Evolutionary conservation across 179 eudicot species (phyloP), one percentile per base, ranked within the genome.

Genomic region (Patellifolia procumbens): DNA sequence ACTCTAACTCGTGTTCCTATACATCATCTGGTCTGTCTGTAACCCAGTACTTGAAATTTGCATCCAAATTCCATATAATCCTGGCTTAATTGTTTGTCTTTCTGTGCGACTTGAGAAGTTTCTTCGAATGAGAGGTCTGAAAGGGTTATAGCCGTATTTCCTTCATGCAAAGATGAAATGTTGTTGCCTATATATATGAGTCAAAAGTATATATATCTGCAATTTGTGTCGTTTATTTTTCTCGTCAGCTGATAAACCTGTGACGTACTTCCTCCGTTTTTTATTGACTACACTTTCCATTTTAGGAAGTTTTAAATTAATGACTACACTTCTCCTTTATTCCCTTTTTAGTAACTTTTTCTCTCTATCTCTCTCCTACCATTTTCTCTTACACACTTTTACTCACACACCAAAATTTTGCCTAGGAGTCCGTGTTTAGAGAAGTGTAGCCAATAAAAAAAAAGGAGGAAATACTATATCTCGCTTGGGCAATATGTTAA

Each of bases 1-100:
- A 82, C 91, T 70, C 83, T 90, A 63, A 87, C 88, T 58, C 81
- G 90, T 56, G 94, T 90, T 79, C 97, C 97, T 49, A 92, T 92
- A 64, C 97, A 90, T 84, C 97, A 92, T 71, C 73, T 92, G 91
- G 97, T 93, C 46, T 82, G 86, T 73, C 62, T 75, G 73, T 80
- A 67, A 48, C 42, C 5, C 62, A 28, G 42, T 15, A 39, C 15
- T 31, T 49, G 42, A 9, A 24, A 55, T 26, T 26, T 29, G 5
- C 19, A 28, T 34, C 51, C 31, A 19, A 19, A 49, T 20, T 29
- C 15, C 6, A 15, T 31, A 9, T 49, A 49, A 29, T 51, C 10
- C 28, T 49, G 39, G 28, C 2, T 49, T 1, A 16, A 28, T 49
- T 31, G 26, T 10, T 24, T 24, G 52, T 3, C 15, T 22, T 48